phyloP scores from a whole-genome alignment of 2,329 filamentous ascomycete species.

The Calonectria crousiana region DNA sequence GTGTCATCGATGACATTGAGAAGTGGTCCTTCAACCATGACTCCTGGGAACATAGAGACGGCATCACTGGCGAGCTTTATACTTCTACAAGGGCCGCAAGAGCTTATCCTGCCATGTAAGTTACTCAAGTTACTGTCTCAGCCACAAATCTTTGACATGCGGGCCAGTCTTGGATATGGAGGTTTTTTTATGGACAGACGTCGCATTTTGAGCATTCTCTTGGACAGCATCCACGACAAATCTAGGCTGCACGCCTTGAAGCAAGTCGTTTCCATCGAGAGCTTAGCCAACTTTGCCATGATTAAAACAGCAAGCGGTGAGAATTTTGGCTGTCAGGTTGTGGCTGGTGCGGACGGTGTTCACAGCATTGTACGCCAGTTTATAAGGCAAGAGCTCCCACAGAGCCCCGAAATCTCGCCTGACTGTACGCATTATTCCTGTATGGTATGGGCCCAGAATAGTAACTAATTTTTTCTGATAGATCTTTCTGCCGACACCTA shows the following conservation, averaged over 20 bases:
- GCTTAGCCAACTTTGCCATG: not conserved
- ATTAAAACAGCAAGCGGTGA: not conserved
- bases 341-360: not conserved
- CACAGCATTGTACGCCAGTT: not conserved
- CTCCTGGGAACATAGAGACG: not conserved
- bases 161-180: not conserved
- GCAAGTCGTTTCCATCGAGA: not conserved
- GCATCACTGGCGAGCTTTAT: not conserved
- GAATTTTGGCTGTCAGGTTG: not conserved
- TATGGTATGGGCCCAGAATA: not conserved
- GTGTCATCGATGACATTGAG: not conserved
- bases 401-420: not conserved
- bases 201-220: not conserved
- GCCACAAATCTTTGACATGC: not conserved
- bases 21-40: not conserved
- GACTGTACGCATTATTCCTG: not conserved
- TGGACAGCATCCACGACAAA: not conserved
- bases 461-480: not conserved
- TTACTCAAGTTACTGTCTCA: not conserved
- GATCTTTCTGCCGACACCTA: not conserved
- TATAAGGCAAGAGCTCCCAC: not conserved
- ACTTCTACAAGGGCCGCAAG: not conserved
- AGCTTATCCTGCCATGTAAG: not conserved
- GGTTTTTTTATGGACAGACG: not conserved
- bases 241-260: not conserved